Evolutionary conservation across 257 asterid genomes (phyloP).

Genomic region (Apocynum venetum): DNA sequence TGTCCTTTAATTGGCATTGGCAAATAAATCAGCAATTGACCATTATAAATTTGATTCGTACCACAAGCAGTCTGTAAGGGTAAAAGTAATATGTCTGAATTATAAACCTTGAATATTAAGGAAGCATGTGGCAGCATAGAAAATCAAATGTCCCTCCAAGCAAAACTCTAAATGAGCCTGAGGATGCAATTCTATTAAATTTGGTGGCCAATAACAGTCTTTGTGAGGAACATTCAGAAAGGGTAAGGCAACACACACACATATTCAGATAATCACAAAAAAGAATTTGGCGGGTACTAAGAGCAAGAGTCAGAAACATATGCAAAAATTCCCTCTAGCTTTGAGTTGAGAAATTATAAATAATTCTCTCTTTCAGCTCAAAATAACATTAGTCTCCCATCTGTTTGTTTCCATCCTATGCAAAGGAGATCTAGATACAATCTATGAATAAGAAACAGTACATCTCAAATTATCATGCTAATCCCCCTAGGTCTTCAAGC

Average conservation of each 20-base stretch:
- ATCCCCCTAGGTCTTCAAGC: neutral
- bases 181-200: neutral
- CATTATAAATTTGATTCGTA: neutral
- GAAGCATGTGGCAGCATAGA: neutral
- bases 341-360: neutral
- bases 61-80: neutral
- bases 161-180: neutral
- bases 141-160: neutral
- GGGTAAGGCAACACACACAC: neutral
- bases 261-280: neutral
- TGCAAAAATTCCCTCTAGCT: neutral
- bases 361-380: neutral
- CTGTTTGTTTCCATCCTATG: neutral
- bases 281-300: neutral
- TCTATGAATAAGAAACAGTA: neutral
- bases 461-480: too few relatives aligned
- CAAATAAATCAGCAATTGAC: neutral
- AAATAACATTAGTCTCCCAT: neutral
- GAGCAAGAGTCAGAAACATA: neutral
- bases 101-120: neutral
- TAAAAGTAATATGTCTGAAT: neutral
- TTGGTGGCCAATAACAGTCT: neutral
- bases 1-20: neutral
- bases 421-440: neutral
- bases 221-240: neutral